These are phyloP conservation scores for Melocanna baccifera DNA, from an alignment of 176 grass and related monocot genomes.

Conservation along the genomic window DNA sequence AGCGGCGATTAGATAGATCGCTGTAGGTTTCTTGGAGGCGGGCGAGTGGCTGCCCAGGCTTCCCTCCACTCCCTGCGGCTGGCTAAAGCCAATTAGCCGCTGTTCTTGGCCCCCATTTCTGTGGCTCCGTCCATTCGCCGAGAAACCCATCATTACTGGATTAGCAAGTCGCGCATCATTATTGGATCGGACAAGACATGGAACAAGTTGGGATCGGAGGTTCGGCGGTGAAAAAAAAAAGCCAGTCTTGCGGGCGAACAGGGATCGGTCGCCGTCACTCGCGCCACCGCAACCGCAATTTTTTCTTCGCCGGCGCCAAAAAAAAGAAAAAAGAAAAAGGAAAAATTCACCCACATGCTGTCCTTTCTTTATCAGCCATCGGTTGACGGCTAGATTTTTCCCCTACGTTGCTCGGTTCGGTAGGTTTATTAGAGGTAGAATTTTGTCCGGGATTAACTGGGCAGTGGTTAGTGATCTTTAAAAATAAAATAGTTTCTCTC, in stretches of 20 bases:
- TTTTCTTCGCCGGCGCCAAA: background rate
- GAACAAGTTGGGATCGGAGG: constrained; percentile 8
- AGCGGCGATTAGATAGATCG: constrained; percentile 15
- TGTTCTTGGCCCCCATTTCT: constrained; percentile 34
- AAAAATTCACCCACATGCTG: background rate
- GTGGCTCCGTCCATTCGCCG: constrained; percentile 38
- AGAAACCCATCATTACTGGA: background rate
- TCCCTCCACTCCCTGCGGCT: background rate
- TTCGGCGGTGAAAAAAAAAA: constrained; percentile 14
- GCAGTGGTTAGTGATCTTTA: too few relatives aligned
- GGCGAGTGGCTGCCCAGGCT: constrained; percentile 35
- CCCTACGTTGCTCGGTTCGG: too few relatives aligned
- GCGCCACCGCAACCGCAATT: background rate
- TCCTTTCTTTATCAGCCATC: background rate
- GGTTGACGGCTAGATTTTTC: background rate
- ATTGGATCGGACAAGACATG: background rate
- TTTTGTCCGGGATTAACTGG: too few relatives aligned
- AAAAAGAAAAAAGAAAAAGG: background rate
- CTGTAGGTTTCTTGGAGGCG: constrained; percentile 13
- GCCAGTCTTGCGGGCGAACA: background rate
- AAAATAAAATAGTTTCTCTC: too few relatives aligned
- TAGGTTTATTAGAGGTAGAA: background rate
- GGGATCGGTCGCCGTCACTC: background rate
- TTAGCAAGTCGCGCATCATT: too few relatives aligned
- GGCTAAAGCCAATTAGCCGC: constrained; percentile 51